phyloP scores from a whole-genome alignment of 2,329 filamentous ascomycete species.

The Aspergillus texensis region DNA sequence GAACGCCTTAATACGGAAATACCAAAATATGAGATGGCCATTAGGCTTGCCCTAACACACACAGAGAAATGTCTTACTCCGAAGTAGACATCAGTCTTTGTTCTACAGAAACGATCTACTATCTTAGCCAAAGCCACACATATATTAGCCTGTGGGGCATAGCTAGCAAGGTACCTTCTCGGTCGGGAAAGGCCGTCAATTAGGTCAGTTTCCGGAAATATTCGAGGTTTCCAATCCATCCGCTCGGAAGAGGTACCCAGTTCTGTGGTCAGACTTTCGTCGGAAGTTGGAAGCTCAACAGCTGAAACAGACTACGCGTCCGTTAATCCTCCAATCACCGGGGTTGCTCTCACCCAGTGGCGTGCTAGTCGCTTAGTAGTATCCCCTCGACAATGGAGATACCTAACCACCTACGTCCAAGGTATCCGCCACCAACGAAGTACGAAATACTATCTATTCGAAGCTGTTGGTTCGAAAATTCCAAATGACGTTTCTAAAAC shows the following conservation, averaged over 20 bases:
- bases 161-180: slow-evolving; percentile 1
- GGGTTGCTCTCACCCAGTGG: neutral
- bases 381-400: slow-evolving; percentile 1
- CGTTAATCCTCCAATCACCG: slow-evolving; percentile 18
- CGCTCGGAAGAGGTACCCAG: neutral
- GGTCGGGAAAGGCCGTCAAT: slow-evolving; percentile 4
- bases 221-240: neutral
- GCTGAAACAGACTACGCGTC: slow-evolving; percentile 25
- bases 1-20: neutral
- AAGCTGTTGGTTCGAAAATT: neutral
- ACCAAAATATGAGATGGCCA: neutral
- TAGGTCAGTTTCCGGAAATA: slow-evolving; percentile 4
- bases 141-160: slow-evolving; percentile 1
- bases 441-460: neutral
- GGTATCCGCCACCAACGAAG: neutral
- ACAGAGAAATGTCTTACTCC: neutral
- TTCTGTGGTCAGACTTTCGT: neutral
- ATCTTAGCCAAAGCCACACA: slow-evolving; percentile 3
- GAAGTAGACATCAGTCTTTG: neutral
- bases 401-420: slow-evolving; percentile 1
- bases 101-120: neutral
- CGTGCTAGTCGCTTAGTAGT: slow-evolving; percentile 4
- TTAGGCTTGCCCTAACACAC: neutral
- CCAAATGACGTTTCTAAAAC: neutral
- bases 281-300: slow-evolving; percentile 12